These are phyloP conservation scores for Sporothrix brasiliensis DNA, from an alignment of 2,329 filamentous ascomycete genomes.

Conservation along the genomic window DNA sequence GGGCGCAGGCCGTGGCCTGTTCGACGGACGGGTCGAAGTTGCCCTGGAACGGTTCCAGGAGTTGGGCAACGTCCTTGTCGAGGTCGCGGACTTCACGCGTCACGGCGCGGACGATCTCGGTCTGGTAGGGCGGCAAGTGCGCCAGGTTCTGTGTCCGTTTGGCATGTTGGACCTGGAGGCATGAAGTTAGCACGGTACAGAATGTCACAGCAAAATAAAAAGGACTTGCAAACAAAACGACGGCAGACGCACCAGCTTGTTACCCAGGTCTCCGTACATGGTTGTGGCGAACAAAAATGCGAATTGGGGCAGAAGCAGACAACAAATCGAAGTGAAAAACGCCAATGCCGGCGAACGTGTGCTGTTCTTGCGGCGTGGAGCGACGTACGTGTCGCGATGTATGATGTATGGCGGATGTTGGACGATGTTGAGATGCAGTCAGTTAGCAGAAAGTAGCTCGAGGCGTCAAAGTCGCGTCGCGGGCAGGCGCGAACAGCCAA, in stretches of 20 bases:
- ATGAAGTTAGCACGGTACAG: neutral
- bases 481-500: constrained; percentile 22
- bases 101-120: constrained; percentile 83
- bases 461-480: constrained; percentile 17
- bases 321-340: neutral
- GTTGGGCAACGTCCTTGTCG: constrained; percentile 77
- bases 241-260: constrained; percentile 69
- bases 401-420: neutral
- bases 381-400: neutral
- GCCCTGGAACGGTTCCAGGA: constrained; percentile 80
- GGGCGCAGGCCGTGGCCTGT: constrained; percentile 80
- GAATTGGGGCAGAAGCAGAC: neutral
- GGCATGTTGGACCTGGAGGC: constrained; percentile 80
- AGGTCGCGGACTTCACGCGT: constrained; percentile 92
- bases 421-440: neutral
- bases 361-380: neutral
- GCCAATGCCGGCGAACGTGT: neutral
- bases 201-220: neutral
- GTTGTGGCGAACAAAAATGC: neutral
- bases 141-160: constrained; percentile 88
- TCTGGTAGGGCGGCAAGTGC: constrained; percentile 87
- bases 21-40: constrained; percentile 83
- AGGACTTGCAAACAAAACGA: neutral
- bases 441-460: neutral
- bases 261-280: constrained; percentile 88